Percentiles rank a stretch among this genome's conserved stretches.
Evolutionary conservation across 305 asterid genomes (phyloP).

Genomic region (Fraxinus angustifolia): DNA sequence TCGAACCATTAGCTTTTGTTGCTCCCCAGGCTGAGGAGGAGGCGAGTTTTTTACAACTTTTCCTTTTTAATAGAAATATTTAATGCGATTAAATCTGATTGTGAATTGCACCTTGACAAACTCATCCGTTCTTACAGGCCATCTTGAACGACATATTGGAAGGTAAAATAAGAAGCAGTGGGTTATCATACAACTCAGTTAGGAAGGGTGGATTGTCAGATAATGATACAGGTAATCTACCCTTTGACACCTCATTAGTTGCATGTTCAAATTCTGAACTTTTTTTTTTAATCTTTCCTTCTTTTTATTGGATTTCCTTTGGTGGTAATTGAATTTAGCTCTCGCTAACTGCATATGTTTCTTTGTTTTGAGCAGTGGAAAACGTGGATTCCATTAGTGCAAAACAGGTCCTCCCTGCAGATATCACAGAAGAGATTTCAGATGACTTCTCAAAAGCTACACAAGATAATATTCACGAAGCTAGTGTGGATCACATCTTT

Average conservation of each 20-base stretch:
- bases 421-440: constrained; percentile 35
- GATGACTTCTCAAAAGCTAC: constrained; percentile 32
- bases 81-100: background rate
- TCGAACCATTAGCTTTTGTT: constrained; percentile 85
- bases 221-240: constrained; percentile 50
- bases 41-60: background rate
- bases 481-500: constrained; percentile 30
- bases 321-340: constrained; percentile 8
- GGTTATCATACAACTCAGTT: constrained; percentile 48
- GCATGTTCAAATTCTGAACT: background rate
- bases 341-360: background rate
- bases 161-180: constrained; percentile 71
- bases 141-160: constrained; percentile 63
- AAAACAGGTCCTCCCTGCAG: constrained; percentile 35
- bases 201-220: constrained; percentile 56
- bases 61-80: background rate
- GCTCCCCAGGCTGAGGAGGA: constrained; percentile 77
- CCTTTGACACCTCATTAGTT: constrained; percentile 1
- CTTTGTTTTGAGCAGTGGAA: constrained; percentile 35
- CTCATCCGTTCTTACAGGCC: constrained; percentile 37
- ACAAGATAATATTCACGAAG: constrained; percentile 30
- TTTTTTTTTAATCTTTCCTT: background rate
- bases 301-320: background rate
- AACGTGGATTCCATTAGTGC: constrained; percentile 42
- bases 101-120: background rate